Base-by-base conservation (phyloP, 1,284 basidiomycete species). In the Inonotus obliquus region DNA sequence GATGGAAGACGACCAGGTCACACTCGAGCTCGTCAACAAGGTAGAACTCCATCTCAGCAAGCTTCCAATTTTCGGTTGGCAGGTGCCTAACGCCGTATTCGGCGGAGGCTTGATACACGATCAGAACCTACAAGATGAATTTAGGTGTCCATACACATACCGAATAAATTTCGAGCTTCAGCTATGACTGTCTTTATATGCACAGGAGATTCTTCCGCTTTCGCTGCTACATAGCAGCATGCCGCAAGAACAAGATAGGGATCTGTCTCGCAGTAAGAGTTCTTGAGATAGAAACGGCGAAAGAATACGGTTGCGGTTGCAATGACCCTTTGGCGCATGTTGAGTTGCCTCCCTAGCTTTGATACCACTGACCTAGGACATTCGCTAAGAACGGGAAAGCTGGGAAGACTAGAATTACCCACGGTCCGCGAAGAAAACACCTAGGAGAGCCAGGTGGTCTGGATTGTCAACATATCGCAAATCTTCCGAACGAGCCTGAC, bases 11-110 rank as follows among this genome's bases (percentile, higher is more conserved):
- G 55, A 91, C 84, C 45, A 99, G 78, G 74, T 98, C 94, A 70
- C 96, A 98, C 73, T 97, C 94, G 45, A 99, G 83, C 72, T 99
- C 96, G 69, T 94, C 94, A 21, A 99, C 85, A 13, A 99, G 84
- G 75, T 98, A 98, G 76, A 98, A 98, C 73, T 98, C 96, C 96
- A 98, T 98, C 73, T 98, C 96, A 4, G 96, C 96, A 4, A 99
- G 77, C 70, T 93, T 94, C n/a, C 88, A 84, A 67, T 94, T 88
- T 70, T 98, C 94, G 0, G 87, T 82, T 0, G 92, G 86, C 69
- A 96, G 94, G 37, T 82, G 76, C 70, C 91, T 89, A 69, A 89
- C 77, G 14, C 82, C 82, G 67, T 90, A 90, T 37, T 83, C 83
- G 45, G n/a, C n/a, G n/a, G n/a, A n/a, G n/a, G 79, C 82, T 84